Conservation (phyloP, 257 asterid species). For the Ehretia macrophylla region DNA sequence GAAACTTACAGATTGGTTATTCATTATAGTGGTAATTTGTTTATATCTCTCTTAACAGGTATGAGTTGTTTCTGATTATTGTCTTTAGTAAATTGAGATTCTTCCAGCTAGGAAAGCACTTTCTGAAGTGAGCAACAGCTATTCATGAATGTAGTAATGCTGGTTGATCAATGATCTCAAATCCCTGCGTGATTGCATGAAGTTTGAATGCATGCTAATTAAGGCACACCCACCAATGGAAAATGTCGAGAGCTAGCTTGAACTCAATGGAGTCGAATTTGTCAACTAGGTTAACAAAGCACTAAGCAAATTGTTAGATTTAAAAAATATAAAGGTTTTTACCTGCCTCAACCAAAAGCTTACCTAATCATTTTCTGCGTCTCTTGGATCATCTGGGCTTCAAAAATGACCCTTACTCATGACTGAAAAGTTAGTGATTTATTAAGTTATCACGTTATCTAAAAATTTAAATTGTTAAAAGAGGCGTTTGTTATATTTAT, state of each 20-base stretch:
- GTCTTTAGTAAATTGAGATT: background rate
- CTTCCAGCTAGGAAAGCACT: background rate
- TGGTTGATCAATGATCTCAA: background rate
- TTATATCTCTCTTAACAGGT: background rate
- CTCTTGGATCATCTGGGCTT: background rate
- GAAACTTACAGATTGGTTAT: background rate
- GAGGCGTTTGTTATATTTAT: conserved; percentile 13
- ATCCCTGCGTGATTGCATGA: background rate
- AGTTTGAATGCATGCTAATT: background rate
- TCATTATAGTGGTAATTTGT: no score
- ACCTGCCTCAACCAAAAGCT: conserved; percentile 29
- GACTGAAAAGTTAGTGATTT: no score
- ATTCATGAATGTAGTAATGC: background rate
- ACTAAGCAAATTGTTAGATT: conserved; percentile 3
- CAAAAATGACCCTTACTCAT: background rate
- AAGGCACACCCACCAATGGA: background rate
- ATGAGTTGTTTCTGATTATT: background rate
- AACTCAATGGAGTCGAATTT: conserved; percentile 1
- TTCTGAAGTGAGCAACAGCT: background rate
- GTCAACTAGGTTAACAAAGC: background rate
- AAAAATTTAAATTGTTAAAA: no score
- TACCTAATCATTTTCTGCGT: conserved; percentile 16
- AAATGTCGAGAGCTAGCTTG: no score
- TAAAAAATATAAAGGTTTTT: conserved; percentile 1
- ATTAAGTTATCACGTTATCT: conserved; percentile 3